Evolutionary conservation across 345 rosid species (phyloP).

Genomic region (Linum lewisii): DNA sequence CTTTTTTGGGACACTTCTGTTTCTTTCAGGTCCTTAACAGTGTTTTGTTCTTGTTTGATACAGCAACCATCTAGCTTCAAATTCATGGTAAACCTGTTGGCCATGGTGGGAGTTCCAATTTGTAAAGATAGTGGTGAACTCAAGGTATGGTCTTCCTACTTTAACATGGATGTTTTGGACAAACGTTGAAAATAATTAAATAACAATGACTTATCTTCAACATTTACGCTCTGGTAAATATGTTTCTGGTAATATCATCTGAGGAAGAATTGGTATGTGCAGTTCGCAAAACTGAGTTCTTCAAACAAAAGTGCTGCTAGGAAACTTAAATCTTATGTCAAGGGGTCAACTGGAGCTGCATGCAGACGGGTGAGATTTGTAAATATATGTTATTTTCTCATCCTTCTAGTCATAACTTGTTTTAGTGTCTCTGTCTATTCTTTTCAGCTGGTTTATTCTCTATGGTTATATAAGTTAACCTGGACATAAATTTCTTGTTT

Average conservation of each 20-base stretch:
- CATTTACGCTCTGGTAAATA: not conserved
- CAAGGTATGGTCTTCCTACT: constrained; percentile 45
- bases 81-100: constrained; percentile 46
- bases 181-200: not conserved
- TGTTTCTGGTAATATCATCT: constrained; percentile 11
- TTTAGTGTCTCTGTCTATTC: not conserved
- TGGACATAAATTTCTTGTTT: constrained; percentile 9
- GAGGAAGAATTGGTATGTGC: constrained; percentile 18
- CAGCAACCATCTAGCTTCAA: constrained; percentile 64
- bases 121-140: constrained; percentile 33
- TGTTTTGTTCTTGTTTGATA: not conserved
- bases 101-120: constrained; percentile 48
- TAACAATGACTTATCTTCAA: not conserved
- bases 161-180: not conserved
- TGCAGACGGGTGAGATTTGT: constrained; percentile 50
- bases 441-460: not conserved
- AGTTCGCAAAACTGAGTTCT: constrained; percentile 42
- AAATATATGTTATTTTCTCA: constrained; percentile 8
- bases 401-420: not conserved
- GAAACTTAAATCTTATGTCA: constrained; percentile 52
- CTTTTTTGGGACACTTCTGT: not conserved
- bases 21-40: constrained; percentile 5
- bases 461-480: not conserved
- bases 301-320: constrained; percentile 31
- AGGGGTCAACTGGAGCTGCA: constrained; percentile 62